Conservation (phyloP, 2,329 filamentous ascomycete species). For the Esteya vermicola region DNA sequence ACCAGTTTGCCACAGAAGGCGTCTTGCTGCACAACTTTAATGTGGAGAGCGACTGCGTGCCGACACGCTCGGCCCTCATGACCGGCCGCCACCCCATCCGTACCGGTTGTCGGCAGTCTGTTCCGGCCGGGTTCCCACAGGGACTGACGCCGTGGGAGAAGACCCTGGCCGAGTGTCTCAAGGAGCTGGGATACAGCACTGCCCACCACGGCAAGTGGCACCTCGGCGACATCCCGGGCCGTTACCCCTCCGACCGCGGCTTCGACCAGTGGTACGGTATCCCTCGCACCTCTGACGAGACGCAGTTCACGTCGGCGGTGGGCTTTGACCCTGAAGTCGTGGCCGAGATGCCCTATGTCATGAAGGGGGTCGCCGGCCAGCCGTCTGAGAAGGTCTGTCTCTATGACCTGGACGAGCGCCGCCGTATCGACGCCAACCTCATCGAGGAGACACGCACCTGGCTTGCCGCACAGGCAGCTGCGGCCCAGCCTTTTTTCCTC, state of each 20-base stretch:
- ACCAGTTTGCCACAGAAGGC: constrained; percentile 18
- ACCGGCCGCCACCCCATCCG: constrained; percentile 21
- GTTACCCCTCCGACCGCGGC: constrained; percentile 20
- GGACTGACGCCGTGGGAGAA: constrained; percentile 19
- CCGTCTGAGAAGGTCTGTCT: constrained; percentile 17
- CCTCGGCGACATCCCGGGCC: constrained; percentile 18
- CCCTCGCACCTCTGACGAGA: constrained; percentile 21
- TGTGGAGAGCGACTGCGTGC: constrained; percentile 22
- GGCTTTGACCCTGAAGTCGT: constrained; percentile 19
- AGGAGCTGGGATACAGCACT: constrained; percentile 14
- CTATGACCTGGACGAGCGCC: constrained; percentile 18
- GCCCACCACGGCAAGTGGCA: constrained; percentile 23
- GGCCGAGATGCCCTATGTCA: constrained; percentile 20
- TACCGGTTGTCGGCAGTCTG: constrained; percentile 19
- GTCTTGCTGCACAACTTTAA: constrained; percentile 22
- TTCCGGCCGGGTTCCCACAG: constrained; percentile 19
- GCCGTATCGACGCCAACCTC: constrained; percentile 18
- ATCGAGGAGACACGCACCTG: constrained; percentile 18
- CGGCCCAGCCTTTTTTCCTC: constrained; percentile 13
- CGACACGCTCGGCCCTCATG: constrained; percentile 20
- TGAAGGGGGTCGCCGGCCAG: constrained; percentile 15
- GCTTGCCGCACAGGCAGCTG: constrained; percentile 14
- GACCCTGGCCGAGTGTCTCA: constrained; percentile 17
- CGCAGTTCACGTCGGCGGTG: constrained; percentile 18
- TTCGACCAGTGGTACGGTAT: constrained; percentile 24